phyloP scores from a whole-genome alignment of 768 basidiomycete genomes.

The Trametes cingulata region DNA sequence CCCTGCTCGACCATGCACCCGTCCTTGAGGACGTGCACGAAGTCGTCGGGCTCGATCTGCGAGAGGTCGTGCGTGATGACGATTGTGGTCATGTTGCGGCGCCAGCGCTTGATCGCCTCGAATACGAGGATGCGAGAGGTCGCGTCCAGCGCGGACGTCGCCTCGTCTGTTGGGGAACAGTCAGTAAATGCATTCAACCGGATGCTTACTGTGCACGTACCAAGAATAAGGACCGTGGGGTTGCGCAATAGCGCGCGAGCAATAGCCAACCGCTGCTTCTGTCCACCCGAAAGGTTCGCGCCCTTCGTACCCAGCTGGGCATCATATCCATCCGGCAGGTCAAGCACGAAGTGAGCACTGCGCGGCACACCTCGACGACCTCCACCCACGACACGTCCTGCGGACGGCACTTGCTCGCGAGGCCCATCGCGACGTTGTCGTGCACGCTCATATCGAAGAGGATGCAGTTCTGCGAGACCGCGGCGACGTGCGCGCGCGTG shows the following conservation, averaged over 20 bases:
- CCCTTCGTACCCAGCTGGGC: conserved; percentile 77
- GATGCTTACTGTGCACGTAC: conserved; percentile 46
- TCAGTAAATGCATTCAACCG: neutral
- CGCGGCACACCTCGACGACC: conserved; percentile 80
- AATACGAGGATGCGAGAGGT: conserved; percentile 87
- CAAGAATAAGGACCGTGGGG: conserved; percentile 87
- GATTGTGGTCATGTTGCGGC: conserved; percentile 80
- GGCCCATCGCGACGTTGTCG: conserved; percentile 84
- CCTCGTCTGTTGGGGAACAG: conserved; percentile 56
- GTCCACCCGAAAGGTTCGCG: conserved; percentile 84
- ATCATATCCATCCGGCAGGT: conserved; percentile 87
- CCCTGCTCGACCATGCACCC: conserved; percentile 87
- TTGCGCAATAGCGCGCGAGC: conserved; percentile 84
- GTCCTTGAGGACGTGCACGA: conserved; percentile 88
- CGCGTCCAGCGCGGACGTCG: conserved; percentile 82
- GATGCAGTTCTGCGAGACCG: conserved; percentile 78
- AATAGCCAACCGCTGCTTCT: conserved; percentile 87
- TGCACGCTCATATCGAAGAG: conserved; percentile 79
- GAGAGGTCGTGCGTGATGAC: conserved; percentile 96
- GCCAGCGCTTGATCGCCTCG: conserved; percentile 67
- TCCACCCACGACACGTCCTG: conserved; percentile 61
- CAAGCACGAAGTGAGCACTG: conserved; percentile 83
- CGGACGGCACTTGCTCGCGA: conserved; percentile 49
- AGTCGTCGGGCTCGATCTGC: conserved; percentile 73
- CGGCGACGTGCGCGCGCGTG: conserved; percentile 68